phyloP scores from a whole-genome alignment of 2,329 filamentous ascomycete species.

The Aurifilum marmelostoma region DNA sequence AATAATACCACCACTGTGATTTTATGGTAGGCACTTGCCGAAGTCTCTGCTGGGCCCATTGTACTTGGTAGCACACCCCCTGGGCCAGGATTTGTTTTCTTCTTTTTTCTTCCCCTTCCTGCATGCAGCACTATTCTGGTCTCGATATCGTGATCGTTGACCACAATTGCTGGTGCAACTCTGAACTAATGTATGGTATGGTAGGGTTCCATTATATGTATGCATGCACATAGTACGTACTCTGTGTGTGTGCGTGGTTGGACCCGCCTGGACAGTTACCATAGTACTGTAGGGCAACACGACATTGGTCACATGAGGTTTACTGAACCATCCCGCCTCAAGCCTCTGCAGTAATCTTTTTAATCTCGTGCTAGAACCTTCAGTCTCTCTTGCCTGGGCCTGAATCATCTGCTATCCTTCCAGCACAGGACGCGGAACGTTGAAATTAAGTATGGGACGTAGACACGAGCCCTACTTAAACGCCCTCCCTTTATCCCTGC shows the following conservation, averaged over 20 bases:
- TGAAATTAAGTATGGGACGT: slow-evolving; percentile 28
- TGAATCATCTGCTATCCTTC: not conserved
- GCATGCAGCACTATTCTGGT: not conserved
- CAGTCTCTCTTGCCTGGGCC: not conserved
- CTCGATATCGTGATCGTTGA: slow-evolving; percentile 27
- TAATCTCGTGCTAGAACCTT: not conserved
- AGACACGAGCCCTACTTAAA: slow-evolving; percentile 15
- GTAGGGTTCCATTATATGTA: not conserved
- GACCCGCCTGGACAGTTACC: not conserved
- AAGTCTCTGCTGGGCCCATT: slow-evolving; percentile 20
- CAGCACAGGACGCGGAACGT: slow-evolving; percentile 25
- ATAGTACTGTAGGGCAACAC: not conserved
- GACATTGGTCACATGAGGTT: not conserved
- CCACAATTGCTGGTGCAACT: not conserved
- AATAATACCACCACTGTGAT: slow-evolving; percentile 6
- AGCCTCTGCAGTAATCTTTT: not conserved
- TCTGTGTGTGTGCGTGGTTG: not conserved
- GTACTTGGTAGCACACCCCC: slow-evolving; percentile 4
- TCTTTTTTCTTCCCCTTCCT: slow-evolving; percentile 13
- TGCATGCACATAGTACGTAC: not conserved
- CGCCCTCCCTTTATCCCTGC: slow-evolving; percentile 24
- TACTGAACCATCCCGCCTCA: not conserved
- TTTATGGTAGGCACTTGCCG: slow-evolving; percentile 16
- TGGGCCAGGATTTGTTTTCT: not conserved
- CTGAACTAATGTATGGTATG: not conserved